A percentile compares a stretch with the other conserved stretches of the same genome.
Conservation (phyloP, 345 rosid genomes). For the Populus ilicifolia region DNA sequence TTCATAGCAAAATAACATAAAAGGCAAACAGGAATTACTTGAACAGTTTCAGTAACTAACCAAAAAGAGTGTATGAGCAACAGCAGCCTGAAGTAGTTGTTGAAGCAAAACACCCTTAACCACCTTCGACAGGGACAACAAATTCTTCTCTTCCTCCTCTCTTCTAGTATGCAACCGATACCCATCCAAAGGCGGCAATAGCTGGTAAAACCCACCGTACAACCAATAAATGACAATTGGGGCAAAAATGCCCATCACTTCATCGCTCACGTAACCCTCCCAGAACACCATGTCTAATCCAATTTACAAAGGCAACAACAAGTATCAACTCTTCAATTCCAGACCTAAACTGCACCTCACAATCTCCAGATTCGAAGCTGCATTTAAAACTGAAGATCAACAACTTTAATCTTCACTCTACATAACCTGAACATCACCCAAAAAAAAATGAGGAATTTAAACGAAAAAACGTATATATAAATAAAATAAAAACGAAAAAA, state of each 20-base stretch:
- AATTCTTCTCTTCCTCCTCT: conserved; percentile 64
- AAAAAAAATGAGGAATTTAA: neutral
- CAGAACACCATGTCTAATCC: conserved; percentile 55
- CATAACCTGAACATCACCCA: conserved; percentile 7
- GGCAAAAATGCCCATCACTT: conserved; percentile 70
- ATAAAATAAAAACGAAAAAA: neutral
- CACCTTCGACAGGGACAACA: conserved; percentile 43
- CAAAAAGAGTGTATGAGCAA: conserved; percentile 60
- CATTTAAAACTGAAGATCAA: conserved; percentile 11
- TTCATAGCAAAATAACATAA: neutral
- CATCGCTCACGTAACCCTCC: conserved; percentile 69
- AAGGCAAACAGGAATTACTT: neutral
- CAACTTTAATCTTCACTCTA: neutral
- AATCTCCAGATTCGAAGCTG: conserved; percentile 11
- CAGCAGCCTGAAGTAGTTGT: conserved; percentile 58
- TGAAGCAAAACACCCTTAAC: conserved; percentile 68
- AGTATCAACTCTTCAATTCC: neutral
- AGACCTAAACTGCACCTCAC: neutral
- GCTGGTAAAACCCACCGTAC: conserved; percentile 64
- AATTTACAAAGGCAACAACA: neutral
- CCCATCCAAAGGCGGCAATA: conserved; percentile 50
- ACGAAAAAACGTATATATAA: neutral
- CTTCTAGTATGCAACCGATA: conserved; percentile 56
- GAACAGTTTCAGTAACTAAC: conserved; percentile 29
- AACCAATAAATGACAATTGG: conserved; percentile 68